These are phyloP conservation scores for Eleusine coracana DNA, from an alignment of 176 grass and related monocot genomes.

Conservation along the genomic window DNA sequence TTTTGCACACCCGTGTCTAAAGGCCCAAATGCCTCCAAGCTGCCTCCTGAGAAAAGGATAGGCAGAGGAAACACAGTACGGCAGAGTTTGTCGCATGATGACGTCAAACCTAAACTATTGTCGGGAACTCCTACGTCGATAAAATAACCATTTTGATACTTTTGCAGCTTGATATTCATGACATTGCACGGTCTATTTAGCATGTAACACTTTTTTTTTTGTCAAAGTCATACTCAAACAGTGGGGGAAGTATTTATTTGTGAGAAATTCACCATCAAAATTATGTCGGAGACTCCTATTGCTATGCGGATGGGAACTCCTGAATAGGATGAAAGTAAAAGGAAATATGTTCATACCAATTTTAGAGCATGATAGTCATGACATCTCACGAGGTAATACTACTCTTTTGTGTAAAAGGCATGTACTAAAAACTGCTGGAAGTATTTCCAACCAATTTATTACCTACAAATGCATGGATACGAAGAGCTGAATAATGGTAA, in stretches of 20 bases:
- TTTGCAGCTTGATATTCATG: not conserved
- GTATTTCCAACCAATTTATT: not conserved
- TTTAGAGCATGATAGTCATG: too few relatives aligned
- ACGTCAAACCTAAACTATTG: not conserved
- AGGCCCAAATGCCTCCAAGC: conserved; percentile 37
- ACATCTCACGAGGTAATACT: too few relatives aligned
- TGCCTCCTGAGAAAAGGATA: conserved; percentile 24
- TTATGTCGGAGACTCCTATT: not conserved
- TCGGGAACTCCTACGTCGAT: not conserved
- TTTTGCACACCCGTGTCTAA: conserved; percentile 33
- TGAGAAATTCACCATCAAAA: too few relatives aligned
- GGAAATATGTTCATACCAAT: not conserved
- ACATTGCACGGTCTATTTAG: too few relatives aligned
- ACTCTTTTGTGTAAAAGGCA: too few relatives aligned
- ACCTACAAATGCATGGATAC: too few relatives aligned
- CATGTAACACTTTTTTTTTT: not conserved
- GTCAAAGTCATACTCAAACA: too few relatives aligned
- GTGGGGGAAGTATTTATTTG: too few relatives aligned
- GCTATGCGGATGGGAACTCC: too few relatives aligned
- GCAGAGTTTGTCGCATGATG: not conserved
- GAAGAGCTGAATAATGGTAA: too few relatives aligned
- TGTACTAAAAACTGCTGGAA: not conserved
- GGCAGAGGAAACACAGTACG: not conserved
- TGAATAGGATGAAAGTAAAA: not conserved
- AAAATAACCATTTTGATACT: not conserved